Percentiles rank a stretch among this genome's conserved stretches.
These are phyloP conservation scores for Sporothrix euskadiensis DNA, from an alignment of 2,329 filamentous ascomycete genomes.

Conservation along the genomic window DNA sequence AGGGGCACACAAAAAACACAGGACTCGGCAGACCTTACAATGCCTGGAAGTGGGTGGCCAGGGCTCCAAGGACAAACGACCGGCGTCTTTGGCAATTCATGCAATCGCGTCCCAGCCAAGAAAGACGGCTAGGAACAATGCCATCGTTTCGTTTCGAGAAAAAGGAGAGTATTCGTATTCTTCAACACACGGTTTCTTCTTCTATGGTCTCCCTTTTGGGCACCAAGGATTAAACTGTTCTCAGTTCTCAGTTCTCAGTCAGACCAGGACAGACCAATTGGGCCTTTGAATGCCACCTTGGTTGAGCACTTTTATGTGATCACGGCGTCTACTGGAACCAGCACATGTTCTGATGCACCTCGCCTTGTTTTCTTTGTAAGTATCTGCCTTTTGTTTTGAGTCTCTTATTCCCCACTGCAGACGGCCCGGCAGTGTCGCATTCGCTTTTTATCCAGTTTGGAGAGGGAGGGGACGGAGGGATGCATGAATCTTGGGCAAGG, in stretches of 20 bases:
- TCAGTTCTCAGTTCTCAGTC: neutral
- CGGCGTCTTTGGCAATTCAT: neutral
- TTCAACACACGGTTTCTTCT: neutral
- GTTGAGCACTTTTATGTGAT: neutral
- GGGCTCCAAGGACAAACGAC: neutral
- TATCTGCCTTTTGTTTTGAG: neutral
- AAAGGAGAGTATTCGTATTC: neutral
- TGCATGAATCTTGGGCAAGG: conserved; percentile 25
- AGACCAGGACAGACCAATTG: neutral
- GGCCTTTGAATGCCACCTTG: neutral
- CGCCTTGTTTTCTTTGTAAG: neutral
- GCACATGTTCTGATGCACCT: neutral
- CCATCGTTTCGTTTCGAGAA: conserved; percentile 15
- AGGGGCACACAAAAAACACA: neutral
- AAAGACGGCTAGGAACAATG: neutral
- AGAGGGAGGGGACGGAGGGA: neutral
- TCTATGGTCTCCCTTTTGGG: neutral
- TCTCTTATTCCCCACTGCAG: neutral
- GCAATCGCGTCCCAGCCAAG: neutral
- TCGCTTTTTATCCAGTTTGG: conserved; percentile 22
- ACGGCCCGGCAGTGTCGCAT: conserved; percentile 25
- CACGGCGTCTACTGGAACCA: conserved; percentile 19
- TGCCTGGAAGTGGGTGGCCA: neutral
- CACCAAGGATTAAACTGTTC: neutral
- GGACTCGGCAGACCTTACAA: neutral